Percentiles rank a stretch among this genome's conserved stretches.
These are phyloP conservation scores for Syncephalastrum sp. DNA, from an alignment of 371 early-diverging fungal species.

Conservation along the genomic window DNA sequence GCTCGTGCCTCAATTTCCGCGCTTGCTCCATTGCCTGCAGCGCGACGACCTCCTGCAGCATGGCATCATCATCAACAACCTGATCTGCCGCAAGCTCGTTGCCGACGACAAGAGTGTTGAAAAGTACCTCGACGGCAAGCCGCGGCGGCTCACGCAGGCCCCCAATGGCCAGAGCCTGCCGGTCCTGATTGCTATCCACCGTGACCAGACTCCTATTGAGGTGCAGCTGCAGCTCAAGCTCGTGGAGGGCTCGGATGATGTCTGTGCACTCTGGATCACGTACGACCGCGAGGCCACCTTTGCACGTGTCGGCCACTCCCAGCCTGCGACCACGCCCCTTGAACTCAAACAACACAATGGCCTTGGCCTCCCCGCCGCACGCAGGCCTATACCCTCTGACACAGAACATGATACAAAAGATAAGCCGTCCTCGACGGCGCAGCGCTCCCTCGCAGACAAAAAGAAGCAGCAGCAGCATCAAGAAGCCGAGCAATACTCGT, in stretches of 20 bases:
- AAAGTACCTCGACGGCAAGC: not conserved
- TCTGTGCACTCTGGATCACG: slow-evolving; percentile 71
- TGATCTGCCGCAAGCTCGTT: slow-evolving; percentile 32
- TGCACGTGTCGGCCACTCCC: slow-evolving; percentile 37
- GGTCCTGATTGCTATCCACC: slow-evolving; percentile 58
- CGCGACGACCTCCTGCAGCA: slow-evolving; percentile 33
- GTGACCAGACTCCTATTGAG: slow-evolving; percentile 62
- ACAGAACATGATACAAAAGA: not conserved
- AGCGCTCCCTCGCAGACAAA: no score
- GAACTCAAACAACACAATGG: slow-evolving; percentile 23
- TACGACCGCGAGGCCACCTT: slow-evolving; percentile 62
- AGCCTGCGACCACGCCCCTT: slow-evolving; percentile 4
- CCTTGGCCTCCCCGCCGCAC: slow-evolving; percentile 15
- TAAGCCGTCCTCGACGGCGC: not conserved
- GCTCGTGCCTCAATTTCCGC: slow-evolving; percentile 62
- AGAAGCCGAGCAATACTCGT: not conserved
- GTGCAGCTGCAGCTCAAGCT: slow-evolving; percentile 65
- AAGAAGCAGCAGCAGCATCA: slow-evolving; percentile 8
- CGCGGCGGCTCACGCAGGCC: slow-evolving; percentile 25
- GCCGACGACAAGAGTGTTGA: slow-evolving; percentile 11
- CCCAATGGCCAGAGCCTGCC: slow-evolving; percentile 46
- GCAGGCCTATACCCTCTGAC: slow-evolving; percentile 1
- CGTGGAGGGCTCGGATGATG: slow-evolving; percentile 48
- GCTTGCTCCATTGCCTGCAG: slow-evolving; percentile 41
- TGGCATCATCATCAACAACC: slow-evolving; percentile 39